phyloP scores from a whole-genome alignment of 2,329 filamentous ascomycete species.

The Rosellinia necatrix region DNA sequence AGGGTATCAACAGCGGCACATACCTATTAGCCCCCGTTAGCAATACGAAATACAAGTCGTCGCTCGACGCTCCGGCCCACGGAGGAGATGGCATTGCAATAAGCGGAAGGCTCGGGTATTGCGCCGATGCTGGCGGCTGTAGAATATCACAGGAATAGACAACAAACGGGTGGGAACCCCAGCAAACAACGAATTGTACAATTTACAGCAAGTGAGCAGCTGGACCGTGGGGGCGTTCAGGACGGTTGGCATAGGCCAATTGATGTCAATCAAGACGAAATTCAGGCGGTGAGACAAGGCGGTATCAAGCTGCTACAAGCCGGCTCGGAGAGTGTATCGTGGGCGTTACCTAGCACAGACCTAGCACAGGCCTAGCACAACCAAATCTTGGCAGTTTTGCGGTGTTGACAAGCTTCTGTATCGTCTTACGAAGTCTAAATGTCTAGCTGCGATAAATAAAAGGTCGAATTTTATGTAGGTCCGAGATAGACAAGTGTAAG shows the following conservation, averaged over 20 bases:
- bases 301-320: constrained; percentile 5
- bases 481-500: too few relatives aligned
- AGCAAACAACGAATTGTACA: neutral
- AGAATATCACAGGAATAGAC: neutral
- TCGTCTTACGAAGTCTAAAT: too few relatives aligned
- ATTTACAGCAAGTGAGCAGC: neutral
- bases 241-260: neutral
- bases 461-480: too few relatives aligned
- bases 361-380: too few relatives aligned
- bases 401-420: too few relatives aligned
- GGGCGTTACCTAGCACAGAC: neutral
- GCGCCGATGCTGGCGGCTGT: neutral
- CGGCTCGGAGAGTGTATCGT: neutral
- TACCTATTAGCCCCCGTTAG: constrained; percentile 43
- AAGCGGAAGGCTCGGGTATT: neutral
- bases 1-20: constrained; percentile 7
- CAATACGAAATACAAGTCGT: constrained; percentile 41
- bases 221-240: neutral
- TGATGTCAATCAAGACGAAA: neutral
- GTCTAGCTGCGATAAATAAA: too few relatives aligned
- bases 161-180: neutral
- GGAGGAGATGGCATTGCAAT: constrained; percentile 37
- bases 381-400: too few relatives aligned
- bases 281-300: constrained; percentile 33
- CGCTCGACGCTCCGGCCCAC: constrained; percentile 39